These are phyloP conservation scores for Petunia secreta DNA, from an alignment of 257 asterid species.

Conservation along the genomic window DNA sequence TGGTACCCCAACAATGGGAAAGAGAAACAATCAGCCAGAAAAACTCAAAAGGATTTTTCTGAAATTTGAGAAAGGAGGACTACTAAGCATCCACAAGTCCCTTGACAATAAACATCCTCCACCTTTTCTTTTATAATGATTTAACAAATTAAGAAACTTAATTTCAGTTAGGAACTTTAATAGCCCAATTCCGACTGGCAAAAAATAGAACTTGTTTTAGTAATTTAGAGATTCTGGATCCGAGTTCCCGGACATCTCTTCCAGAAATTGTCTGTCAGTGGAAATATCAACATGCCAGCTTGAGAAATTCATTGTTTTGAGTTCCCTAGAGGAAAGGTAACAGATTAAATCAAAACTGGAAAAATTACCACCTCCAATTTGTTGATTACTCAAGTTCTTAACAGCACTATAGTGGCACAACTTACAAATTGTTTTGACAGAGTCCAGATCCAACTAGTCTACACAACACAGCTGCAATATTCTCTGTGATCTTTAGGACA, in stretches of 20 bases:
- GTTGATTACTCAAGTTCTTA: not conserved
- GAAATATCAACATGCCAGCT: not conserved
- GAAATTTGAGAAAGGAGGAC: not conserved
- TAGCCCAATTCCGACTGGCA: not conserved
- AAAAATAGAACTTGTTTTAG: constrained; percentile 7
- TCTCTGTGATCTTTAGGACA: constrained; percentile 18
- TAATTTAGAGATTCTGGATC: too few species aligned
- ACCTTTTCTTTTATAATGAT: not conserved
- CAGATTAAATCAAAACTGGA: not conserved
- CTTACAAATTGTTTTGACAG: not conserved
- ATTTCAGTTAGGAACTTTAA: not conserved
- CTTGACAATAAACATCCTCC: constrained; percentile 10
- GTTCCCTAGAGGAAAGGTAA: not conserved
- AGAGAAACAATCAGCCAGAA: not conserved
- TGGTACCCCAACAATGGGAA: constrained; percentile 36
- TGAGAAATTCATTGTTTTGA: not conserved
- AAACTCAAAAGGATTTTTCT: not conserved
- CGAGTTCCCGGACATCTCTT: too few species aligned
- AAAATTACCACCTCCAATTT: not conserved
- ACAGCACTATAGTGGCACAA: not conserved
- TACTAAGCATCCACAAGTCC: constrained; percentile 12
- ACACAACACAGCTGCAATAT: not conserved
- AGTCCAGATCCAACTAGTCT: constrained; percentile 7
- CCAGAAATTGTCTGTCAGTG: not conserved
- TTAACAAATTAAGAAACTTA: constrained; percentile 6